Conservation (phyloP, 441 rosid species). For the Corymbia calophylla region DNA sequence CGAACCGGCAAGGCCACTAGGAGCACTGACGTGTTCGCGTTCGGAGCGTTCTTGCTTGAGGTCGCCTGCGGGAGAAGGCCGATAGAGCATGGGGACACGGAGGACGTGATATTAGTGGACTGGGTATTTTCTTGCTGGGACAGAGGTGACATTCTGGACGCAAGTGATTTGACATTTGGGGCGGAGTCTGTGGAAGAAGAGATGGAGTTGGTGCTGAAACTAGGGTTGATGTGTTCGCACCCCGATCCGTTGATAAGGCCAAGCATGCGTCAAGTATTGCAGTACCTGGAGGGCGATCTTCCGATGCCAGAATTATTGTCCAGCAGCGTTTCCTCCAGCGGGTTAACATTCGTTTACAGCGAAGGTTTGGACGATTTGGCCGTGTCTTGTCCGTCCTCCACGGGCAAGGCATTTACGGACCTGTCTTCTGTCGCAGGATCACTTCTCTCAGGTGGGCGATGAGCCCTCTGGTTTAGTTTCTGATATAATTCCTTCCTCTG, state of each 20-base stretch:
- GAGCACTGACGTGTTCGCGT: not conserved
- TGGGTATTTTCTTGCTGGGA: not conserved
- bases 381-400: no score
- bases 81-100: not conserved
- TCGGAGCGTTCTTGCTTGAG: not conserved
- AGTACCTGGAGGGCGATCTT: not conserved
- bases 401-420: rapidly evolving
- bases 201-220: not conserved
- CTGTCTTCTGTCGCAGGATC: not conserved
- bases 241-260: not conserved
- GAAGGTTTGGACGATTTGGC: not conserved
- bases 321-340: not conserved
- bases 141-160: not conserved
- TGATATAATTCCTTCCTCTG: not conserved
- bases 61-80: not conserved
- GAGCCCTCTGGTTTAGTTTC: not conserved
- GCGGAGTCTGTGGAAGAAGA: not conserved
- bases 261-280: not conserved
- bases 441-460: not conserved
- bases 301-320: not conserved
- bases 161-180: not conserved
- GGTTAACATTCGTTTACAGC: not conserved
- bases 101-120: not conserved
- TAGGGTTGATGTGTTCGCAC: not conserved
- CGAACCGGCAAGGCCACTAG: not conserved